A percentile compares a stretch with the other conserved stretches of the same genome.
Evolutionary conservation across 1,139 yeast genomes (phyloP).

Genomic region (Zhuliangozyma parablackwelliae): DNA sequence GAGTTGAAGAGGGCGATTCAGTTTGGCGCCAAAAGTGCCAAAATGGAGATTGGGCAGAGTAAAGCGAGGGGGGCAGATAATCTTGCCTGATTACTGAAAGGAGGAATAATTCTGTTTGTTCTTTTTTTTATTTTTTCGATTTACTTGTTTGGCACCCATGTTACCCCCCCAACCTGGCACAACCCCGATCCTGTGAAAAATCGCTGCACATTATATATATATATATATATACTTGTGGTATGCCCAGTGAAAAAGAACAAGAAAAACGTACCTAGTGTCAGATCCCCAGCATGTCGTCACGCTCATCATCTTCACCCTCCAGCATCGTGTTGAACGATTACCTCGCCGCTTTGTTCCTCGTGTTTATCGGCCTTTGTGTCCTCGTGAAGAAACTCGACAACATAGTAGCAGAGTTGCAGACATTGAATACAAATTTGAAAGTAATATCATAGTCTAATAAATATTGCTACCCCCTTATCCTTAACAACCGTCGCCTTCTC

Average conservation of each 20-base stretch:
- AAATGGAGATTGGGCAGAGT: slow-evolving; percentile 73
- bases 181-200: no score
- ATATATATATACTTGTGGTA: no score
- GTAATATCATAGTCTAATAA: slow-evolving; percentile 2
- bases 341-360: slow-evolving; percentile 9
- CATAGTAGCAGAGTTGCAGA: slow-evolving; percentile 7
- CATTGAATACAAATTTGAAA: slow-evolving; percentile 6
- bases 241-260: no score
- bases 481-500: no score
- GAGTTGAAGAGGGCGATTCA: slow-evolving; percentile 96
- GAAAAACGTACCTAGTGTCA: no score
- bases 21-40: slow-evolving; percentile 94
- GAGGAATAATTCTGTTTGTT: not conserved
- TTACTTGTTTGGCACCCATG: no score
- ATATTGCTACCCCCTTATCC: slow-evolving; percentile 4
- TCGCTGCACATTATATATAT: no score
- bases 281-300: no score
- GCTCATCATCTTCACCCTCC: slow-evolving; percentile 1
- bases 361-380: slow-evolving; percentile 8
- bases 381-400: slow-evolving; percentile 10
- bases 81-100: slow-evolving; percentile 6
- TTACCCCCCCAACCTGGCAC: no score
- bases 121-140: no score
- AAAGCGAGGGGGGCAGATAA: slow-evolving; percentile 61
- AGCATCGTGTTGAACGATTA: slow-evolving; percentile 8